These are phyloP conservation scores for Anisodus tanguticus DNA, from an alignment of 257 asterid species.

Conservation along the genomic window DNA sequence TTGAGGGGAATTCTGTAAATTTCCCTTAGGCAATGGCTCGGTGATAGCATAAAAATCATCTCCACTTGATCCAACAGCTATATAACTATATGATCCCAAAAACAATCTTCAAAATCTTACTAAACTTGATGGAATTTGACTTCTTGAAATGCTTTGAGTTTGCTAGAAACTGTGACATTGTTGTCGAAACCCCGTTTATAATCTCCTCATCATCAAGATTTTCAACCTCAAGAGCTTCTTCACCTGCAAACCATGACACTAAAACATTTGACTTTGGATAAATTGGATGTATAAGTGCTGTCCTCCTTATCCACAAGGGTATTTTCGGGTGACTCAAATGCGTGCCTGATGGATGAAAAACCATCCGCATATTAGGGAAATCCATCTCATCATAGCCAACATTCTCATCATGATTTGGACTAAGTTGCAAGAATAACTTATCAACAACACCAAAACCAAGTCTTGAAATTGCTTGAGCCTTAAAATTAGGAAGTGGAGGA, in stretches of 20 bases:
- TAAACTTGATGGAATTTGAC: slow-evolving; percentile 36
- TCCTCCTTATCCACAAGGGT: slow-evolving; percentile 78
- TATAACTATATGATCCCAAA: slow-evolving; percentile 79
- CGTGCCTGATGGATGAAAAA: slow-evolving; percentile 54
- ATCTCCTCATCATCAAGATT: slow-evolving; percentile 63
- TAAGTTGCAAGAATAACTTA: slow-evolving; percentile 68
- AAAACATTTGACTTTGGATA: slow-evolving; percentile 56
- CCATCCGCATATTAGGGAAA: slow-evolving; percentile 72
- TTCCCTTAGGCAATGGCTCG: slow-evolving; percentile 66
- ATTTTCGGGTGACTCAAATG: slow-evolving; percentile 46
- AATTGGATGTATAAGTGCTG: slow-evolving; percentile 63
- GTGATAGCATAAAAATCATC: slow-evolving; percentile 79
- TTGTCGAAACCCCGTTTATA: slow-evolving; percentile 58
- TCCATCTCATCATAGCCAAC: neutral
- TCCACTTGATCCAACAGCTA: slow-evolving; percentile 80
- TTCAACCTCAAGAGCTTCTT: slow-evolving; percentile 76
- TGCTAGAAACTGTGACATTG: slow-evolving; percentile 56
- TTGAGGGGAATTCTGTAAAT: slow-evolving; percentile 40
- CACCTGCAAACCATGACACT: slow-evolving; percentile 81
- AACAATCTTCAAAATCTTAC: slow-evolving; percentile 64
- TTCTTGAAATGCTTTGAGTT: slow-evolving; percentile 28
- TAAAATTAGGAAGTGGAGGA: slow-evolving; percentile 70
- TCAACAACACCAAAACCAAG: slow-evolving; percentile 85
- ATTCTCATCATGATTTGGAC: neutral
- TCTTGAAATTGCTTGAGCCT: slow-evolving; percentile 62